phyloP scores from a whole-genome alignment of 768 basidiomycete genomes.

The Rhodotorula kratochvilovae region DNA sequence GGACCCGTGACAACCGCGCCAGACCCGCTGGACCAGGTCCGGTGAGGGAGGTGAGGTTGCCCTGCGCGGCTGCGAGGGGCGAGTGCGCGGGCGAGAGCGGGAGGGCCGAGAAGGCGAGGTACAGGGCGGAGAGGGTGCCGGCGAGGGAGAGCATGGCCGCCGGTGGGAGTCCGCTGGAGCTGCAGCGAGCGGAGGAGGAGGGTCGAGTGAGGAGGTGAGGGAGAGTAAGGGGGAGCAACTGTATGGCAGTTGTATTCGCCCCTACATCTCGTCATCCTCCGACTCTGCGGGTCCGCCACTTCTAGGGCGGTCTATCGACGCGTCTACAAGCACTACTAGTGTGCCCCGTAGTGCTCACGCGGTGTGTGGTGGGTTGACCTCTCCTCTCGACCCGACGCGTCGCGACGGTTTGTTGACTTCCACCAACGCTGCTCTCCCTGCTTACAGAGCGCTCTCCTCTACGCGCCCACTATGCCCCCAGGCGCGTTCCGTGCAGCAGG shows the following conservation, averaged over 20 bases:
- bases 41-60: conserved; percentile 62
- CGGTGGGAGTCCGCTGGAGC: no score
- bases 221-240: no score
- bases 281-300: no score
- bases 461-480: neutral
- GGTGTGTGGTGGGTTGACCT: no score
- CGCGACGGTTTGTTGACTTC: neutral
- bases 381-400: no score
- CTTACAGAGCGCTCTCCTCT: neutral
- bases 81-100: neutral
- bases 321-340: no score
- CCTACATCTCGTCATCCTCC: no score
- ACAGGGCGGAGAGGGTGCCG: neutral
- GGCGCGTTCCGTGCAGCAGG: conserved; percentile 3
- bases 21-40: conserved; percentile 83
- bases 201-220: no score
- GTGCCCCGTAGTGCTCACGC: no score
- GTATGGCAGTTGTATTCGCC: no score
- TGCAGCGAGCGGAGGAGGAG: neutral
- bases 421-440: neutral
- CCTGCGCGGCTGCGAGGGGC: conserved; percentile 22
- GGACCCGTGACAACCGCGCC: conserved; percentile 71
- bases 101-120: conserved; percentile 1
- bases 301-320: no score
- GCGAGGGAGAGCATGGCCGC: conserved; percentile 4